phyloP scores from a whole-genome alignment of 306 rosid genomes.

The Pterocarpus santalinus region DNA sequence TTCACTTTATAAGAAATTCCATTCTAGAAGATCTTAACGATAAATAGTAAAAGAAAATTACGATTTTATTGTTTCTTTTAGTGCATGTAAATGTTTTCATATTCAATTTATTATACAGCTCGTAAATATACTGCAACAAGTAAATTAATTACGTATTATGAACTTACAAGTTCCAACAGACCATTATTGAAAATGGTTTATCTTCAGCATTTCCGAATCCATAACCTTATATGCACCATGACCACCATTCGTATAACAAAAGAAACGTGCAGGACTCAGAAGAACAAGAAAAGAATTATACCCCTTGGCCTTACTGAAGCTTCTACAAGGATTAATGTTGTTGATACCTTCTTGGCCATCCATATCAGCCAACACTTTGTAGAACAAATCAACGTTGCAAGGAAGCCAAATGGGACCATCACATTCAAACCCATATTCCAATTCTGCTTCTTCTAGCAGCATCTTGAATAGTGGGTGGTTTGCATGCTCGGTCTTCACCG shows the following conservation, averaged over 20 bases:
- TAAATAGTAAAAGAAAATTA: no score
- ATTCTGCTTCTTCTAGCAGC: constrained; percentile 49
- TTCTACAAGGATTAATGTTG: not conserved
- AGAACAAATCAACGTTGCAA: constrained; percentile 69
- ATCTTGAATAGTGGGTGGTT: constrained; percentile 46
- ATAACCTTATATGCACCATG: constrained; percentile 42
- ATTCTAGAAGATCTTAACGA: no score
- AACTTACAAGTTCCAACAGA: not conserved
- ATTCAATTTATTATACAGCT: no score
- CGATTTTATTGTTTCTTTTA: no score
- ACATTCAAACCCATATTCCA: constrained; percentile 41
- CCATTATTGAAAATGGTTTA: constrained; percentile 27
- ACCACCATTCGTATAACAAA: not conserved
- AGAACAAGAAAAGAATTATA: constrained; percentile 27
- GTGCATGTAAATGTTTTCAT: no score
- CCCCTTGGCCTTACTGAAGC: constrained; percentile 4
- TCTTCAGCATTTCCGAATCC: constrained; percentile 36
- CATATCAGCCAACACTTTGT: constrained; percentile 68
- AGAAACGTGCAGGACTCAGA: constrained; percentile 39
- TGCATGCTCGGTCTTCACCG: constrained; percentile 32
- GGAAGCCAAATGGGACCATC: constrained; percentile 74
- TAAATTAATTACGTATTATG: not conserved
- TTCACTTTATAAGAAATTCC: no score
- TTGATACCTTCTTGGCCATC: constrained; percentile 26
- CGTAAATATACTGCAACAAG: no score